These are phyloP conservation scores for Solanum dulcamara DNA, from an alignment of 257 asterid species.

Conservation along the genomic window DNA sequence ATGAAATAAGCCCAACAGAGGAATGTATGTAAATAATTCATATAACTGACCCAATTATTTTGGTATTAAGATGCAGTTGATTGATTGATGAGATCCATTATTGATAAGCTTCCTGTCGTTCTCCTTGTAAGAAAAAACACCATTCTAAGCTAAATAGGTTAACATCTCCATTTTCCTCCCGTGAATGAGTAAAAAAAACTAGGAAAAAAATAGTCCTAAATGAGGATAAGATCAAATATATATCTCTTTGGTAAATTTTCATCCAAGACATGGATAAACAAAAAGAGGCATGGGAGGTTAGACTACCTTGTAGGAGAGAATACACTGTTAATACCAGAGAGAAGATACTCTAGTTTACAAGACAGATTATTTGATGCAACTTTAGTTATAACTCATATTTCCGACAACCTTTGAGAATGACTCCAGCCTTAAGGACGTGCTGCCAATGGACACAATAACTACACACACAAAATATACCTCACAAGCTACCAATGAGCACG, in stretches of 20 bases:
- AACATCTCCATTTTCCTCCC: neutral
- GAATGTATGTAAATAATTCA: neutral
- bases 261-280: neutral
- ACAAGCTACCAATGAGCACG: neutral
- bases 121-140: neutral
- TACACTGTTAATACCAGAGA: neutral
- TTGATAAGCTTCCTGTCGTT: neutral
- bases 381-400: neutral
- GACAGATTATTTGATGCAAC: neutral
- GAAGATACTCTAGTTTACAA: neutral
- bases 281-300: neutral
- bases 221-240: neutral
- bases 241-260: neutral
- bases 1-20: neutral
- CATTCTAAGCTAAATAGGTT: neutral
- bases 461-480: neutral
- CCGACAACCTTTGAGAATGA: neutral
- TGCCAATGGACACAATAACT: neutral
- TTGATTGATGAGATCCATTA: neutral
- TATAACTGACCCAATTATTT: neutral
- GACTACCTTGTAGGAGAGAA: neutral
- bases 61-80: neutral
- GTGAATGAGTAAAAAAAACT: neutral
- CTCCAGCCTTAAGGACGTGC: neutral
- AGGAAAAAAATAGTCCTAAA: neutral